Conservation (phyloP, 2,329 filamentous ascomycete species). For the Colletotrichum tanaceti region DNA sequence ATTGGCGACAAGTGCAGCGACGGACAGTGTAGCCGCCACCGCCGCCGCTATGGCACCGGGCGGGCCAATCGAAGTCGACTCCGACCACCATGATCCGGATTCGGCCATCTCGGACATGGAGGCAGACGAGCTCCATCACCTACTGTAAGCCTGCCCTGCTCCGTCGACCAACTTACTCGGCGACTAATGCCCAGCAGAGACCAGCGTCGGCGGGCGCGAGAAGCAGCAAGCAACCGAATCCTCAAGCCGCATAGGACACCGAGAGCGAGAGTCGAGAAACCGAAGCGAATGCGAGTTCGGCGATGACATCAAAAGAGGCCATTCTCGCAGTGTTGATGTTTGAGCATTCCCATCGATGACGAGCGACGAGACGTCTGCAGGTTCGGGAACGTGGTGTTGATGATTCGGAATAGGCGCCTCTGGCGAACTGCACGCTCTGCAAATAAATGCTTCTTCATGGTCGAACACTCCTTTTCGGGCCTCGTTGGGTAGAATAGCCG, state of each 20-base stretch:
- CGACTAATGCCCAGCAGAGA: constrained; percentile 14
- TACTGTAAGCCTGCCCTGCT: background rate
- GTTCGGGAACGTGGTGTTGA: background rate
- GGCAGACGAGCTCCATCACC: constrained; percentile 14
- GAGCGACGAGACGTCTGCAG: background rate
- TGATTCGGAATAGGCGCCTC: background rate
- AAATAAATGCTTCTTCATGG: too few relatives aligned
- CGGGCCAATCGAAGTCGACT: constrained; percentile 17
- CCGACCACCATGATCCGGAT: constrained; percentile 4
- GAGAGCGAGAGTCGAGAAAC: constrained; percentile 19
- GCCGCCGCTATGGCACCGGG: background rate
- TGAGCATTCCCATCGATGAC: background rate
- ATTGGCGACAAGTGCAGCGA: background rate
- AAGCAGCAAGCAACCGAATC: constrained; percentile 15
- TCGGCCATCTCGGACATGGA: constrained; percentile 26
- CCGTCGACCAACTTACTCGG: background rate
- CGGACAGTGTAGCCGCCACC: too few relatives aligned
- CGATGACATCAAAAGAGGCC: background rate
- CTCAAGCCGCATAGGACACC: constrained; percentile 2
- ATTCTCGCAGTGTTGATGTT: background rate
- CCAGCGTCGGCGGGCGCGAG: constrained; percentile 11
- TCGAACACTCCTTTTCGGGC: background rate
- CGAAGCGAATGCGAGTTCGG: constrained; percentile 27
- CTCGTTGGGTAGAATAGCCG: too few relatives aligned
- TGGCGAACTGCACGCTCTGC: background rate